Evolutionary conservation across 345 rosid genomes (phyloP).

Genomic region (Lagerstroemia speciosa): DNA sequence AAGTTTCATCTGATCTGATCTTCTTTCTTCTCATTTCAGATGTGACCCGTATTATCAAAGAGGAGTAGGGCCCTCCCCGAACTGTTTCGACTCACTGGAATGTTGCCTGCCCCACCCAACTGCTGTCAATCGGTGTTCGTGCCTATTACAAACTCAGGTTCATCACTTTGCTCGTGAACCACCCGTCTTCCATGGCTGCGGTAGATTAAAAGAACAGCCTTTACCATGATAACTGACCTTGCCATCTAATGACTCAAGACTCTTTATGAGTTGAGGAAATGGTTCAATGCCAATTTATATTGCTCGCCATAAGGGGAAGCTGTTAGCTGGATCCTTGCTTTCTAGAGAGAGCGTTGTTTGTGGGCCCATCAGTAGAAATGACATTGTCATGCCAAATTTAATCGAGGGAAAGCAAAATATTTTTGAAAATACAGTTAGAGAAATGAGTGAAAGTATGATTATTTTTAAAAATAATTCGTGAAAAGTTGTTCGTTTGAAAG

Average conservation of each 20-base stretch:
- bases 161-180: not conserved
- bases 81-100: too few species aligned
- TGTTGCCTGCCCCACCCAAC: not conserved
- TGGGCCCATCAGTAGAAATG: not conserved
- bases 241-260: not conserved
- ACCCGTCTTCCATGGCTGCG: not conserved
- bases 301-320: too few species aligned
- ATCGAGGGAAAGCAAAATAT: not conserved
- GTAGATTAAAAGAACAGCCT: not conserved
- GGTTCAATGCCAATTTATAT: not conserved
- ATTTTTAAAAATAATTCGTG: too few species aligned
- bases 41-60: not conserved
- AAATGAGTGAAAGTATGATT: too few species aligned
- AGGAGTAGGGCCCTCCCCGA: not conserved
- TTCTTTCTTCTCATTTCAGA: not conserved
- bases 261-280: not conserved
- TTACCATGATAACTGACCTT: not conserved
- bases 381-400: not conserved
- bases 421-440: conserved; percentile 10
- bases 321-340: not conserved
- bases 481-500: too few species aligned
- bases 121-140: too few species aligned
- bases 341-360: not conserved
- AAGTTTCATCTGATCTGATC: not conserved
- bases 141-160: not conserved